phyloP scores from a whole-genome alignment of 768 basidiomycete species.

The Boletus eberwhitei region DNA sequence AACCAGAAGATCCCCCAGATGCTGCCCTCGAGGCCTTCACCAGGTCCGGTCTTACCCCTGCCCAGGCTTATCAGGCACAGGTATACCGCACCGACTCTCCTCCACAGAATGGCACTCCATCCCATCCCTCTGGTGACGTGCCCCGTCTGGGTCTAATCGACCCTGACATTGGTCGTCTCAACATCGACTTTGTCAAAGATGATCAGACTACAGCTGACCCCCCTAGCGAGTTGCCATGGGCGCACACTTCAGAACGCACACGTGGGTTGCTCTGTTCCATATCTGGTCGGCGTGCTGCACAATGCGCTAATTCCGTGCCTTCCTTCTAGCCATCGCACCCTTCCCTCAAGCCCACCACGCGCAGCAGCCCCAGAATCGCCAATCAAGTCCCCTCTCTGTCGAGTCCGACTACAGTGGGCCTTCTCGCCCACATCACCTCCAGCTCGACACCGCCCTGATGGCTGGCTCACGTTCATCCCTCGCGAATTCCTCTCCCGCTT shows the following conservation, averaged over 20 bases:
- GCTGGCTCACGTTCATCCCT: slow-evolving; percentile 42
- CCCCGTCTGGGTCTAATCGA: slow-evolving; percentile 49
- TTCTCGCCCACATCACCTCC: slow-evolving; percentile 48
- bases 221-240: slow-evolving; percentile 61
- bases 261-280: slow-evolving; percentile 38
- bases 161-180: slow-evolving; percentile 54
- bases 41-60: slow-evolving; percentile 61
- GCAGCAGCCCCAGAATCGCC: slow-evolving; percentile 27
- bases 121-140: slow-evolving; percentile 26
- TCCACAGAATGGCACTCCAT: slow-evolving; percentile 29
- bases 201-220: slow-evolving; percentile 37
- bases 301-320: slow-evolving; percentile 25
- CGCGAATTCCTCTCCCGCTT: slow-evolving; percentile 42
- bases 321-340: slow-evolving; percentile 25
- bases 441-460: slow-evolving; percentile 52
- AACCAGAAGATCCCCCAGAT: slow-evolving; percentile 50
- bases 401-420: slow-evolving; percentile 36
- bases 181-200: slow-evolving; percentile 48
- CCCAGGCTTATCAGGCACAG: slow-evolving; percentile 80
- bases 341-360: slow-evolving; percentile 22
- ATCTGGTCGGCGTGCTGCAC: slow-evolving; percentile 26
- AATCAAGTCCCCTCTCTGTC: slow-evolving; percentile 38
- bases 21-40: slow-evolving; percentile 41
- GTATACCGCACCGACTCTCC: slow-evolving; percentile 50
- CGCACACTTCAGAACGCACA: slow-evolving; percentile 36